Percentiles rank a stretch among this genome's conserved stretches.
Evolutionary conservation across 768 basidiomycete genomes (phyloP).

Genomic region (Suillus tomentosus): DNA sequence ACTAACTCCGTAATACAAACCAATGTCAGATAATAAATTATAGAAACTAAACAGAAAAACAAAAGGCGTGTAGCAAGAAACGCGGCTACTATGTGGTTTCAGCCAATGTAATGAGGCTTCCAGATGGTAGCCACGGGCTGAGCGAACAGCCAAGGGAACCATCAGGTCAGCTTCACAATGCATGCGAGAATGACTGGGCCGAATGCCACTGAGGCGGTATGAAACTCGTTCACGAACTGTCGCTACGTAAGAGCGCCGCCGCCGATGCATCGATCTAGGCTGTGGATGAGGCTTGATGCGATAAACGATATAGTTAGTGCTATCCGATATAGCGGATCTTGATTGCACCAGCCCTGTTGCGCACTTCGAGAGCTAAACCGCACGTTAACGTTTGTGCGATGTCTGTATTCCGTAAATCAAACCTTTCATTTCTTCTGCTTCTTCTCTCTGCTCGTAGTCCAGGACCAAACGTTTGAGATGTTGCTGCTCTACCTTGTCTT

Average conservation of each 20-base stretch:
- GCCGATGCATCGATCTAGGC: conserved; percentile 20
- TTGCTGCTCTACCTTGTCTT: conserved; percentile 95
- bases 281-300: conserved; percentile 14
- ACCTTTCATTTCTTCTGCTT: conserved; percentile 83
- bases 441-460: conserved; percentile 88
- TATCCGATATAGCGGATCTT: conserved; percentile 80
- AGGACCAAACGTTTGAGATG: conserved; percentile 94
- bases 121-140: background rate
- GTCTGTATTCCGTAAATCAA: conserved; percentile 1
- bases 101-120: conserved; percentile 1
- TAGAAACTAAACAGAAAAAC: background rate
- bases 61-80: conserved; percentile 3
- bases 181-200: conserved; percentile 6
- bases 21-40: background rate
- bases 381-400: background rate
- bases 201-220: conserved; percentile 5
- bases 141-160: background rate
- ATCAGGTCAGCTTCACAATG: conserved; percentile 2
- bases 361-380: conserved; percentile 62
- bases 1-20: background rate
- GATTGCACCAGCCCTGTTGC: conserved; percentile 65
- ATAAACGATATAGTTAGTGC: conserved; percentile 20
- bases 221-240: conserved; percentile 9
- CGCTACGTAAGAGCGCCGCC: conserved; percentile 23
- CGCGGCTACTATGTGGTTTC: background rate